Evolutionary conservation across 1,284 basidiomycete species (phyloP), one percentile per base, ranked within the genome.

Genomic region (Naganishia sp.): DNA sequence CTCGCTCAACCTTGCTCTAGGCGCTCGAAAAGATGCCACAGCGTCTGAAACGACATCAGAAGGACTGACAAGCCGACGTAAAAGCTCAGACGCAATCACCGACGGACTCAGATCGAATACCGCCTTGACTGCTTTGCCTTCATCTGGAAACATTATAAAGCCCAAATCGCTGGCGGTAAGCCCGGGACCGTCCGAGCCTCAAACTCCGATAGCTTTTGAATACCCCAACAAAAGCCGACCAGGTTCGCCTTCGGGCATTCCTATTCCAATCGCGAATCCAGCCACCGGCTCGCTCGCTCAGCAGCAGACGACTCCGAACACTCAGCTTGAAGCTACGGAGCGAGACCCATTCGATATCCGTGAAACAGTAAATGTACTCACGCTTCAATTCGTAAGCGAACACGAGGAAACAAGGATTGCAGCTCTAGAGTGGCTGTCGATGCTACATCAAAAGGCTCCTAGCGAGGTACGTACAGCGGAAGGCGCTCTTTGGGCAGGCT

Each of bases 401-500:
- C 92, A 93, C 75, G 95, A 96, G 74, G 93, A 97, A 76, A 98
- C 96, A 0, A 83, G 95, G 49, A 91, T 99, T 6, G 92, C 93
- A 28, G 94, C 95, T 3, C 81, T 99, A 71, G 94, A 96, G 80
- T 99, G 96, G 96, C 82, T 99, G 39, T 88, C 97, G 58, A 99
- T 99, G 96, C 81, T 99, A 62, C 96, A 99, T 80, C 90, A 94
- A 75, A 98, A 98, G 76, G 92, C 92, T 21, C 96, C 96, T 0
- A 90, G 89, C 79, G 96, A 95, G 85, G 91, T 89, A 69, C 47
- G 77, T 60, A 25, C 7, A 11, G 6, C 58, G n/a, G 35, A 41
- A 11, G n/a, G 21, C 45, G 10, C 2, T 21, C 18, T 9, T 18
- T 18, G 39, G 1, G 10, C 21, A 41, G 25, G 41, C 49, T 57